Conservation (phyloP, 2,329 filamentous ascomycete genomes). For the Stylonectria norvegica region DNA sequence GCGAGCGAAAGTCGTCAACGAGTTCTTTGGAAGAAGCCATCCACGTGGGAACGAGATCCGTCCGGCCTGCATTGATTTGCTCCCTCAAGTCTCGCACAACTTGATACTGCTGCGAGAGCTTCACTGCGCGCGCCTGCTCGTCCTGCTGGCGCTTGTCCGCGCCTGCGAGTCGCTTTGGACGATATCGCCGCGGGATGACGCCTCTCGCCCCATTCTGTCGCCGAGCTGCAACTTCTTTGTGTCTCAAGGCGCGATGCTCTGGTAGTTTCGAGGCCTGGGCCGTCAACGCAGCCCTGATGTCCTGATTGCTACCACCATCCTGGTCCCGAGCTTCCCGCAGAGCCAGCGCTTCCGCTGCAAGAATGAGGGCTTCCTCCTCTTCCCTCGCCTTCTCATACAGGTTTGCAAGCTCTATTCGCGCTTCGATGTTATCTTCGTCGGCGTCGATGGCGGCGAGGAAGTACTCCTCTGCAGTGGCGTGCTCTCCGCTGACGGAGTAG, state of each 20-base stretch:
- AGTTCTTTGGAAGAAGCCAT: conserved; percentile 58
- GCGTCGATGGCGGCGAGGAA: conserved; percentile 72
- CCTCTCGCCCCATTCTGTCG: conserved; percentile 15
- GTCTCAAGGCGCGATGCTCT: conserved; percentile 2
- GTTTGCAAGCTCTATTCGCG: conserved; percentile 74
- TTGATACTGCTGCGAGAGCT: conserved; percentile 41
- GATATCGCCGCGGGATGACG: conserved; percentile 39
- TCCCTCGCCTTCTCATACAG: conserved; percentile 76
- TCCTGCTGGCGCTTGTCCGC: conserved; percentile 43
- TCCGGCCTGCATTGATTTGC: conserved; percentile 40
- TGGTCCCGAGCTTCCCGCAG: conserved; percentile 50
- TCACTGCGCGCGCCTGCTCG: conserved; percentile 40
- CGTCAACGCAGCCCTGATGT: background rate
- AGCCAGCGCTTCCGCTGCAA: conserved; percentile 71
- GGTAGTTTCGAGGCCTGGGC: no score
- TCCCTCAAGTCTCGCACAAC: conserved; percentile 41
- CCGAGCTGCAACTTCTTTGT: conserved; percentile 9
- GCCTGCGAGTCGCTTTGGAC: conserved; percentile 45
- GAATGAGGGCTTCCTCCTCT: conserved; percentile 71
- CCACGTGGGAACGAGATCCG: conserved; percentile 49
- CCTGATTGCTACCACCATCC: conserved; percentile 17
- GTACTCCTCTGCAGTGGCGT: conserved; percentile 69
- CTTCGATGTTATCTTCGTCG: conserved; percentile 69
- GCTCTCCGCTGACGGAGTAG: conserved; percentile 61
- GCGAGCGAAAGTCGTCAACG: conserved; percentile 60